Base-by-base conservation (phyloP, 305 asterid genomes). In the Vinca major region DNA sequence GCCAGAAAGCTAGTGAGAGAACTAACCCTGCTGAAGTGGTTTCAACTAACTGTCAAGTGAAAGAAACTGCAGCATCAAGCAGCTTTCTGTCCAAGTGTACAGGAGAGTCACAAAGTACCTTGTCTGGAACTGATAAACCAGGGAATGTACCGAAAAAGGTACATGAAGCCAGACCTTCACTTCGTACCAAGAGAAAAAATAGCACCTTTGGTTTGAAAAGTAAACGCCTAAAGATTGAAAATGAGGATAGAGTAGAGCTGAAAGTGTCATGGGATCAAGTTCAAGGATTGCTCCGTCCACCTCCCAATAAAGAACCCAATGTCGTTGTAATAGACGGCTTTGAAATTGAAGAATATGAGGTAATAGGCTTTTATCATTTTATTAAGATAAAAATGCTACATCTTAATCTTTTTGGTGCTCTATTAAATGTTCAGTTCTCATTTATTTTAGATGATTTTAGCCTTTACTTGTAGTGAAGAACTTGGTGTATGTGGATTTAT, bases 261-360 rank as follows among this genome's bases (percentile, higher is more conserved):
- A 86, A 90, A 73, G 79, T 93, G 82, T 86, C 96, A 21, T 86
- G 82, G 85, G 81, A 78, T 67, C 85, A 87, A 87, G 96, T 96
- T 79, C 99, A 93, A 82, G 82, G 81, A 66, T 73, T 90, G 82
- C 77, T 93, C 77, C 96, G 97, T n/a, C 85, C 88, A 48, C 86
- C 89, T 80, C 83, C 83, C 41, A 71, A 81, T 63, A 66, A 44
- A 74, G 84, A 75, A 72, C 89, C 96, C 19, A 80, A 87, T 44
- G 70, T 84, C 77, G 44, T 80, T 71, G 68, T 81, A 61, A 79
- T 91, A n/a, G 95, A 93, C 63, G 97, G 96, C 71, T 85, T 80
- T 72, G 96, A 89, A 75, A 73, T 93, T 71, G 99, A 93, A 84
- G 99, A 90, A 83, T 93, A 84, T 56, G 81, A 81, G 84, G 85